Conservation (phyloP, 2,329 filamentous ascomycete genomes). For the Colletotrichum ledebouriae region DNA sequence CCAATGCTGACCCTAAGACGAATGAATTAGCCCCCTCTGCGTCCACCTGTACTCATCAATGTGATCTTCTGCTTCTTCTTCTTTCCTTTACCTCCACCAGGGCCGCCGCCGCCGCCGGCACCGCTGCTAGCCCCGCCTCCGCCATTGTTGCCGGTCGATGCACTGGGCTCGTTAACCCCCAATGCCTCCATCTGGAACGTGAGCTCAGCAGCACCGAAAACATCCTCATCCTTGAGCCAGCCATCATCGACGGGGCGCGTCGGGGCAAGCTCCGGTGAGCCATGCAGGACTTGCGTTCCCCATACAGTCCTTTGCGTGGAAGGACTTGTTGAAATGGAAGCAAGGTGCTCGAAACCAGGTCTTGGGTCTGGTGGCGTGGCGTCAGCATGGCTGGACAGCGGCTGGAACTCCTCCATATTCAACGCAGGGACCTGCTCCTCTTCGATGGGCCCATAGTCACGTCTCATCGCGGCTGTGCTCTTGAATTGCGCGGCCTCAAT, state of each 20-base stretch:
- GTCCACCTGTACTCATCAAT: conserved; percentile 76
- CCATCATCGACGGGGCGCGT: conserved; percentile 74
- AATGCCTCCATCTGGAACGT: conserved; percentile 71
- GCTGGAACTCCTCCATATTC: conserved; percentile 75
- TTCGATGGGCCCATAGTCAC: conserved; percentile 56
- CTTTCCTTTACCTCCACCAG: conserved; percentile 64
- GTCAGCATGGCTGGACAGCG: conserved; percentile 65
- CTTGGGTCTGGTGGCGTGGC: conserved; percentile 69
- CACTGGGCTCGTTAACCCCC: conserved; percentile 51
- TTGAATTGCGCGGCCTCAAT: conserved; percentile 79
- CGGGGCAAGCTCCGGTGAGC: conserved; percentile 65
- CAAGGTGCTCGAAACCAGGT: conserved; percentile 75
- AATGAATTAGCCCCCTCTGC: conserved; percentile 55
- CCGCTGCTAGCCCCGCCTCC: conserved; percentile 31
- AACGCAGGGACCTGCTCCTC: conserved; percentile 58
- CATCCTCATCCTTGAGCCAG: conserved; percentile 86
- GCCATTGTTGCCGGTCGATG: conserved; percentile 42
- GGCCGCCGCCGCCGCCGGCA: conserved; percentile 46
- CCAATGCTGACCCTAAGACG: not conserved
- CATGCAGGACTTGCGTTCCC: conserved; percentile 82
- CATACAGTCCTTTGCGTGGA: conserved; percentile 85
- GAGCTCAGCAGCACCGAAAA: conserved; percentile 73
- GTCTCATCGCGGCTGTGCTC: conserved; percentile 57
- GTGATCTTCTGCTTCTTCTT: conserved; percentile 82
- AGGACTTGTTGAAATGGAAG: conserved; percentile 85